phyloP scores from a whole-genome alignment of 2,329 filamentous ascomycete genomes.

The Didymella glomerata region DNA sequence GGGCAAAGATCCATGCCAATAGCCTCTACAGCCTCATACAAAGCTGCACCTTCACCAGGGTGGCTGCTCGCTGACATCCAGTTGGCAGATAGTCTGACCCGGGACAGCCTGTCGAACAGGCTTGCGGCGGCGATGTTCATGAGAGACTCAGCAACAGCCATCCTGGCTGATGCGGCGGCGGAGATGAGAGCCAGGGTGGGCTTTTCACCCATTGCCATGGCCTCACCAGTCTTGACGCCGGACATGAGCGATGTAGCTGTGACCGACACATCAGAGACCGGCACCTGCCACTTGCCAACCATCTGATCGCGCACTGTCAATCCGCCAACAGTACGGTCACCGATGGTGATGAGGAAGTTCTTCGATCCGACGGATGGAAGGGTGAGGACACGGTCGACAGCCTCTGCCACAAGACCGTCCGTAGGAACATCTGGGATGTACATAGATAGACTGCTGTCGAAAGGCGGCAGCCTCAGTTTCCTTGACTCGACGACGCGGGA shows the following conservation, averaged over 20 bases:
- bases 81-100: conserved; percentile 91
- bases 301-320: conserved; percentile 91
- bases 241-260: conserved; percentile 81
- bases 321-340: conserved; percentile 89
- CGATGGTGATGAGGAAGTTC: conserved; percentile 96
- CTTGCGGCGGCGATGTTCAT: conserved; percentile 90
- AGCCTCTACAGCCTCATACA: conserved; percentile 93
- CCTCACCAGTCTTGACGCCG: conserved; percentile 82
- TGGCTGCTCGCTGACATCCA: conserved; percentile 99
- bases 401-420: conserved; percentile 68
- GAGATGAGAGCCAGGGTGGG: conserved; percentile 89
- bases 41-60: conserved; percentile 86
- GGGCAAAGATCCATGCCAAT: conserved; percentile 94
- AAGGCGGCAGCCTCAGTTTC: conserved; percentile 71
- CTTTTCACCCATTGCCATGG: conserved; percentile 98
- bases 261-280: conserved; percentile 92
- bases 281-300: conserved; percentile 95
- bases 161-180: conserved; percentile 86
- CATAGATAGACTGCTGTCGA: conserved; percentile 76
- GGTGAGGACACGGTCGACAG: conserved; percentile 80
- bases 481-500: conserved; percentile 76
- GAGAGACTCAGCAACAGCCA: conserved; percentile 93
- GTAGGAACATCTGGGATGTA: conserved; percentile 68
- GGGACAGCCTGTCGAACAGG: conserved; percentile 74
- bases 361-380: conserved; percentile 95